Evolutionary conservation across 192 early-diverging fungal species (phyloP), one percentile per base, ranked within the genome.

Genomic region (Linnemannia exigua): DNA sequence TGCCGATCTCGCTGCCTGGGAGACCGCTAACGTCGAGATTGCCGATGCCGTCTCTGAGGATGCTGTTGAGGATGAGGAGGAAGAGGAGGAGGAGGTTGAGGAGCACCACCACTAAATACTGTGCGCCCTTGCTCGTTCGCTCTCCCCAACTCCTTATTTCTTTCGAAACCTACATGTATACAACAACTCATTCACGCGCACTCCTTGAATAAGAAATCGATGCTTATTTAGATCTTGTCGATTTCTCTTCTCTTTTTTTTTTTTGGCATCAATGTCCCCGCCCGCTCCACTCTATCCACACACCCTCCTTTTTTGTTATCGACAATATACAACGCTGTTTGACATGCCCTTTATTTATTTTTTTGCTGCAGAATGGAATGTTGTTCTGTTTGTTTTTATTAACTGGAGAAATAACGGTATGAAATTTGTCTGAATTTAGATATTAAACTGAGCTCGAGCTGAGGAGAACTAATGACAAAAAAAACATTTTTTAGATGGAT

Each of bases 11-110:
- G 20, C 84, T 76, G 84, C 84, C 75, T 86, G 84, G 84, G 84
- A 86, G 84, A 69, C 84, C 66, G 84, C 84, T 75, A 86, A 86
- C 66, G 63, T 63, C 63, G 84, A 86, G 84, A 78, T 80, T 73
- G 74, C 70, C 31, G 79, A 86, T 66, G 77, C 84, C 41, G 74
- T 86, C 68, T 72, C 75, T 37, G 78, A 86, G 75, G 84, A 80
- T 38, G 75, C 50, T 48, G 44, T 68, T 17, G 78, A 75, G 67
- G 84, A 86, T 41, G 83, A 75, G 46, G 84, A 79, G 33, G 83
- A 85, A 50, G 81, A 84, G 50, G 84, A 75, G 25, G 79, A 79
- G 68, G 84, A 79, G 51, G 83, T 76, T 69, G 84, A 79, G 74
- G 81, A 83, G 63, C 28, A 37, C 70, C 84, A 86, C 79, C 82